phyloP scores from a whole-genome alignment of 768 basidiomycete species.

The Hirschioporus abietinus region DNA sequence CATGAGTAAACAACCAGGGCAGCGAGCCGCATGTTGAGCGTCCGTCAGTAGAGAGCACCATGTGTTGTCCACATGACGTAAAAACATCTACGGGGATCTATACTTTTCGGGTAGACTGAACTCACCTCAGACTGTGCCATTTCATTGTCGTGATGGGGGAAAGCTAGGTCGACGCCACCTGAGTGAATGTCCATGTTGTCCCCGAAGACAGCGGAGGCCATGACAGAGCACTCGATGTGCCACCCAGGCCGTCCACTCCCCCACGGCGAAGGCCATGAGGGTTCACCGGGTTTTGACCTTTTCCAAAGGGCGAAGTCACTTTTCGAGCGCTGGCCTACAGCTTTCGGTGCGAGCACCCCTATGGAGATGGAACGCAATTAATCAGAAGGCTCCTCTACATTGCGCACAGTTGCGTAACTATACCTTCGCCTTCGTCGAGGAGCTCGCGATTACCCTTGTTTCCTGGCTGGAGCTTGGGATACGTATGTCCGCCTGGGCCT shows the following conservation, averaged over 20 bases:
- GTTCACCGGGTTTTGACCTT: conserved; percentile 92
- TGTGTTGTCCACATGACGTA: conserved; percentile 9
- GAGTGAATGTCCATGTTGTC: conserved; percentile 96
- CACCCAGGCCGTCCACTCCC: conserved; percentile 94
- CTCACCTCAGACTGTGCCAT: conserved; percentile 92
- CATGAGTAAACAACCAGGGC: conserved; percentile 2
- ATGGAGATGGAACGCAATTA: conserved; percentile 1
- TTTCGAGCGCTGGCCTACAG: conserved; percentile 65
- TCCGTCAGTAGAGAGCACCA: conserved; percentile 9
- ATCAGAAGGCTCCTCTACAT: conserved; percentile 7
- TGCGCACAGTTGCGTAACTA: conserved; percentile 10
- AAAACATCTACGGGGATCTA: conserved; percentile 7
- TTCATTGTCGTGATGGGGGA: conserved; percentile 99
- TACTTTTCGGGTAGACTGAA: background rate
- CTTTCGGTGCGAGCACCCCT: conserved; percentile 51
- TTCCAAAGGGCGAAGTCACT: conserved; percentile 99
- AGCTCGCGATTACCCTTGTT: conserved; percentile 90
- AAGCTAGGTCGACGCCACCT: conserved; percentile 94
- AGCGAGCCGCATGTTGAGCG: conserved; percentile 12
- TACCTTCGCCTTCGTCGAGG: conserved; percentile 90
- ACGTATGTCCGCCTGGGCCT: conserved; percentile 67
- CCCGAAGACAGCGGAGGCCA: conserved; percentile 90
- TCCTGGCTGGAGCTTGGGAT: conserved; percentile 95
- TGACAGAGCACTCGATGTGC: conserved; percentile 99
- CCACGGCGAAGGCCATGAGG: conserved; percentile 96